Percentiles rank a stretch among this genome's conserved stretches.
Conservation (phyloP, 257 asterid genomes). For the Ligustrum vulgare region DNA sequence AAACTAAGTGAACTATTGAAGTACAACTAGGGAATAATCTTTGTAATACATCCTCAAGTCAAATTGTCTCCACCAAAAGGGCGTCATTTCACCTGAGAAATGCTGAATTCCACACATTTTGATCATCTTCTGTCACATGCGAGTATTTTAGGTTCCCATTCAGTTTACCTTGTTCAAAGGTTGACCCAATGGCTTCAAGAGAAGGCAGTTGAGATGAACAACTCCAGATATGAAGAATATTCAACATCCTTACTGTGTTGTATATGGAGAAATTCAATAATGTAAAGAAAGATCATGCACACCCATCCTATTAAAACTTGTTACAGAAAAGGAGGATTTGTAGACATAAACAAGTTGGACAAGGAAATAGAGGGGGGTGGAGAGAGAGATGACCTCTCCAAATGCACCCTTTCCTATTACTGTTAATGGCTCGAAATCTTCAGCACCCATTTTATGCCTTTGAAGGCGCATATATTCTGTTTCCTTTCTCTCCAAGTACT, state of each 20-base stretch:
- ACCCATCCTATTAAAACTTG: neutral
- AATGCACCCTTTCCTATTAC: conserved; percentile 98
- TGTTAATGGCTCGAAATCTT: conserved; percentile 92
- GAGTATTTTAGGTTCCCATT: neutral
- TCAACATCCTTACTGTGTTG: neutral
- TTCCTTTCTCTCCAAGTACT: conserved; percentile 87
- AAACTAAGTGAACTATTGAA: conserved; percentile 2
- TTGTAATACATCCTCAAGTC: neutral
- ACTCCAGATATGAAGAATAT: neutral
- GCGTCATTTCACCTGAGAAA: neutral
- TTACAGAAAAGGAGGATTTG: neutral
- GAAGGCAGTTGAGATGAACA: conserved; percentile 12
- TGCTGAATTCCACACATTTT: conserved; percentile 3
- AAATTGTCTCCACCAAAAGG: neutral
- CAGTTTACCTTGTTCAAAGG: neutral
- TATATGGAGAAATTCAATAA: neutral
- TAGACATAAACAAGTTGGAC: neutral
- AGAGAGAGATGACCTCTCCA: conserved; percentile 69
- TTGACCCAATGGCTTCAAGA: neutral
- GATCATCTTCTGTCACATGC: neutral
- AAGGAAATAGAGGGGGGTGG: conserved; percentile 21
- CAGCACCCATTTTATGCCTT: conserved; percentile 99
- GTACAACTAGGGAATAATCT: neutral
- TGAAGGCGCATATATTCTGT: conserved; percentile 95
- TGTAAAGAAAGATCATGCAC: neutral